A percentile compares a stretch with the other conserved stretches of the same genome.
Evolutionary conservation across 2,329 filamentous ascomycete species (phyloP).

Genomic region (Alternaria burnsii): DNA sequence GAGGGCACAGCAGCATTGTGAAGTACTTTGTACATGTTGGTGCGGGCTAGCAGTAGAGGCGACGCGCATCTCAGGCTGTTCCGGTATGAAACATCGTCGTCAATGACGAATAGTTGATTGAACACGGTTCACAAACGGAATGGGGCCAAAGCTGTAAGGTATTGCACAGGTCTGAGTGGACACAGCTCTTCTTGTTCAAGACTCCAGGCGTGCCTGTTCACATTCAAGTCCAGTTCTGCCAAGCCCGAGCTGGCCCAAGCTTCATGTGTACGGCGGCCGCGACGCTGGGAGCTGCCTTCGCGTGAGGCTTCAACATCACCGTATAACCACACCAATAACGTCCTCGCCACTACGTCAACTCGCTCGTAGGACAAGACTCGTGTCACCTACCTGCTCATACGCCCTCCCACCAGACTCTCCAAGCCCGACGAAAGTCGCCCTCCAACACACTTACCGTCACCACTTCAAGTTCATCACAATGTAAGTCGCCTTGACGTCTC

Average conservation of each 20-base stretch:
- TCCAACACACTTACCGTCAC: constrained; percentile 15
- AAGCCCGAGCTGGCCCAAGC: constrained; percentile 16
- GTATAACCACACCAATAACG: background rate
- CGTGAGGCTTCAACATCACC: constrained; percentile 2
- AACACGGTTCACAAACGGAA: background rate
- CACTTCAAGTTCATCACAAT: constrained; percentile 38
- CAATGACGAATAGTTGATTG: background rate
- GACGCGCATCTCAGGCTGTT: background rate
- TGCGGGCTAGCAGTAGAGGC: background rate
- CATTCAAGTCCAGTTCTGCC: constrained; percentile 10
- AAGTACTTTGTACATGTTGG: background rate
- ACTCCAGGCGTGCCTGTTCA: background rate
- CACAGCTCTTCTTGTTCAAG: background rate
- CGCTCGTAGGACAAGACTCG: background rate
- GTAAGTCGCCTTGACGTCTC: constrained; percentile 30
- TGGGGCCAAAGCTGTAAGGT: background rate
- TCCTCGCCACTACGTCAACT: background rate
- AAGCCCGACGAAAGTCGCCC: background rate
- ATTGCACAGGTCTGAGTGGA: background rate
- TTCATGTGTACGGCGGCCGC: constrained; percentile 17
- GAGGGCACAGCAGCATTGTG: background rate
- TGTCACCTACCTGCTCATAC: background rate
- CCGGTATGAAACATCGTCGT: background rate
- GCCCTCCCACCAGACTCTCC: background rate
- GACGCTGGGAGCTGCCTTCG: constrained; percentile 28